phyloP scores from a whole-genome alignment of 768 basidiomycete genomes.

The Fomitopsis pulvina region DNA sequence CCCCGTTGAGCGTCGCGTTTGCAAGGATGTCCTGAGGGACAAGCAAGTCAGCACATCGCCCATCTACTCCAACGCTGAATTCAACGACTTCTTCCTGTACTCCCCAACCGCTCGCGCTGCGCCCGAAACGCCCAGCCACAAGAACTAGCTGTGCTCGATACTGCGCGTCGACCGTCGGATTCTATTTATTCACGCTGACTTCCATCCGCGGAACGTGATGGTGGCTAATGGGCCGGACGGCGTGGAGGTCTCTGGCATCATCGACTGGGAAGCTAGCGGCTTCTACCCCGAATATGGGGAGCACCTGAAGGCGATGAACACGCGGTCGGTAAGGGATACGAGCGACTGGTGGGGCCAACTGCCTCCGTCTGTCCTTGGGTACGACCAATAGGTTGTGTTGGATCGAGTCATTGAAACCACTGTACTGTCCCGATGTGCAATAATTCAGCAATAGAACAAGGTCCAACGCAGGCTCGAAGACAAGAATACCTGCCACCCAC shows the following conservation, averaged over 20 bases:
- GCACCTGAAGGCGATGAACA: conserved; percentile 14
- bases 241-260: conserved; percentile 8
- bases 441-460: too few relatives aligned
- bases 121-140: too few relatives aligned
- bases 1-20: conserved; percentile 2
- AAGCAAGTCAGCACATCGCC: conserved; percentile 2
- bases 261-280: conserved; percentile 17
- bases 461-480: too few relatives aligned
- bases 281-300: conserved; percentile 19
- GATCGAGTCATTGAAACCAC: conserved; percentile 2
- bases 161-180: conserved; percentile 9
- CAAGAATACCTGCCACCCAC: too few relatives aligned
- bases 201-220: conserved; percentile 15
- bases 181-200: conserved; percentile 14
- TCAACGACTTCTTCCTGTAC: conserved; percentile 14
- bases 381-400: conserved; percentile 5
- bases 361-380: conserved; percentile 10
- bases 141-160: conserved; percentile 10
- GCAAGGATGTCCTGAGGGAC: conserved; percentile 8
- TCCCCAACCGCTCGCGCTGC: not conserved
- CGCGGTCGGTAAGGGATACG: conserved; percentile 5
- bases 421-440: too few relatives aligned
- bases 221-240: conserved; percentile 10
- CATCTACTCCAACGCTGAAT: conserved; percentile 8
- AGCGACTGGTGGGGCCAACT: conserved; percentile 19